Percentiles rank a stretch among this genome's conserved stretches.
phyloP scores from a whole-genome alignment of 2,329 filamentous ascomycete species.

The Verticillium tricorpus region DNA sequence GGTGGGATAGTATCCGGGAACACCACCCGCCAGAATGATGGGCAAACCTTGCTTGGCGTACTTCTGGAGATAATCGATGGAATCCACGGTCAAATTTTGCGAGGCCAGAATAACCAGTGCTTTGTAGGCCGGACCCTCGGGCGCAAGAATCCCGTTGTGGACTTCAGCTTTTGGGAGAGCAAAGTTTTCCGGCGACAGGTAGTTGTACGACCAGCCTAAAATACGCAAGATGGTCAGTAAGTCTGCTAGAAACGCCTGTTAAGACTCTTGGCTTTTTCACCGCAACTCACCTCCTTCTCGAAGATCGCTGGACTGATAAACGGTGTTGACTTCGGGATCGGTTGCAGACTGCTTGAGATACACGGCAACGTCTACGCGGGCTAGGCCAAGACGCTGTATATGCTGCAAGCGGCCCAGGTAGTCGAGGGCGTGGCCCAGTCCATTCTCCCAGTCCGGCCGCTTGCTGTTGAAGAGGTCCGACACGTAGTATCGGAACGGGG shows the following conservation, averaged over 20 bases:
- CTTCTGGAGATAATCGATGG: conserved; percentile 24
- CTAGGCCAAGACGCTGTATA: conserved; percentile 31
- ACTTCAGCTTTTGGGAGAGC: conserved; percentile 31
- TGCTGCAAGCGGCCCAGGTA: conserved; percentile 31
- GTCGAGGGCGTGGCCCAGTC: conserved; percentile 9
- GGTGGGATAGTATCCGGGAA: neutral
- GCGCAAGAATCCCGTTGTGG: conserved; percentile 27
- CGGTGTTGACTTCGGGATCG: neutral
- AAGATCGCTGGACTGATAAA: conserved; percentile 25
- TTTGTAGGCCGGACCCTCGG: conserved; percentile 33
- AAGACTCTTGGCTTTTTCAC: too few species aligned
- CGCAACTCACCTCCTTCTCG: neutral
- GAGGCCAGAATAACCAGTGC: conserved; percentile 33
- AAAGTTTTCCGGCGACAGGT: conserved; percentile 40
- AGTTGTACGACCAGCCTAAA: conserved; percentile 36
- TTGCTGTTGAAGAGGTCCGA: conserved; percentile 31
- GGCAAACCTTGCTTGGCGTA: conserved; percentile 34
- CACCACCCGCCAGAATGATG: conserved; percentile 27
- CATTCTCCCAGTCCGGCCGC: conserved; percentile 33
- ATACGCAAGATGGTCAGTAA: too few species aligned
- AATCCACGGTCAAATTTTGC: conserved; percentile 28
- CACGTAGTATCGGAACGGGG: conserved; percentile 36
- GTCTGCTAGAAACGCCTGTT: too few species aligned
- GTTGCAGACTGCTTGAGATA: conserved; percentile 3
- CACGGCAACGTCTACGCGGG: conserved; percentile 11